These are phyloP conservation scores for Arxiozyma slooffiae DNA, from an alignment of 1,139 yeast species.

Conservation along the genomic window DNA sequence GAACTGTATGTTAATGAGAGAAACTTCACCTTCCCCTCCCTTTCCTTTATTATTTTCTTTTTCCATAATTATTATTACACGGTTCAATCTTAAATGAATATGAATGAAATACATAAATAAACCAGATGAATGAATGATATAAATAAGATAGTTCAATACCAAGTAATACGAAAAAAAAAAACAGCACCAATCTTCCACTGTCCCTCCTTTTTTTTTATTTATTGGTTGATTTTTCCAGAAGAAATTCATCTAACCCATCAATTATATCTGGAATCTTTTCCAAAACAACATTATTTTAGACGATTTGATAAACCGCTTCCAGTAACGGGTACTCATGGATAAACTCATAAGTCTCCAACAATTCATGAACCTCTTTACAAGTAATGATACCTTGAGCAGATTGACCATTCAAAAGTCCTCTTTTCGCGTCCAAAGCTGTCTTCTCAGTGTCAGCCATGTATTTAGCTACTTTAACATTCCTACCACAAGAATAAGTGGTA, in stretches of 20 bases:
- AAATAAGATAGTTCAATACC: neutral
- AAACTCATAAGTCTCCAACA: constrained; percentile 52
- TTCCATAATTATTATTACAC: no score
- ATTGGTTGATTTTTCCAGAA: no score
- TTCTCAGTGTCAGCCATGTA: constrained; percentile 64
- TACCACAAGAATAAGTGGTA: constrained; percentile 93
- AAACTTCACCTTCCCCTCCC: neutral
- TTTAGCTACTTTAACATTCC: constrained; percentile 83
- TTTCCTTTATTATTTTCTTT: no score
- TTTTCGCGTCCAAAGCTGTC: constrained; percentile 70
- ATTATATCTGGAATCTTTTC: constrained; percentile 54
- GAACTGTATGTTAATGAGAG: neutral
- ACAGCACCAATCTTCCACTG: no score
- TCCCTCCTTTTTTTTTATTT: no score
- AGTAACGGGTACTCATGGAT: constrained; percentile 75
- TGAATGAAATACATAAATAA: neutral
- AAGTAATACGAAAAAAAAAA: neutral
- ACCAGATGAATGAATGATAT: neutral
- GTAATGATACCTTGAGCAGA: constrained; percentile 91
- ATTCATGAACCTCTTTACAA: constrained; percentile 79
- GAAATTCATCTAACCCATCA: constrained; percentile 34
- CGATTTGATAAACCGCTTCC: constrained; percentile 73
- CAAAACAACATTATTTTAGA: constrained; percentile 61
- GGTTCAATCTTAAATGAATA: neutral
- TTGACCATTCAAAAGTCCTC: constrained; percentile 78